Base-by-base conservation (phyloP, 257 asterid genomes). In the Rehmannia glutinosa region DNA sequence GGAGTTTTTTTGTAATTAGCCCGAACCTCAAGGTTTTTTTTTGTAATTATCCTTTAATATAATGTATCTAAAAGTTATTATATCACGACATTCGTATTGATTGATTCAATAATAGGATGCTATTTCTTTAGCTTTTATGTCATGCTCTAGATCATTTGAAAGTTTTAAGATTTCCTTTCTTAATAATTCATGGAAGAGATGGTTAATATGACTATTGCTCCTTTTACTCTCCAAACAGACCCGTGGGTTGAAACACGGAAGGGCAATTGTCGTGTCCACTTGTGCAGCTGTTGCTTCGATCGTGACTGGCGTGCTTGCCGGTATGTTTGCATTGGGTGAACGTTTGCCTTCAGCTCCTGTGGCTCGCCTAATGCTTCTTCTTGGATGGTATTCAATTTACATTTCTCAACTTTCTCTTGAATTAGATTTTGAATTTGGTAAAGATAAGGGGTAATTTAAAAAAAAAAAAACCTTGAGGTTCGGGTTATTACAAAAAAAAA, bases 201-300 rank as follows among this genome's bases (percentile, higher is more conserved):
- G 39, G 15, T 8, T 21, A 25, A n/a, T 17, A 69, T 50, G 47
- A 49, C 25, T 4, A 47, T 46, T 33, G 5, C 16, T 25, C 41
- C 21, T 25, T 15, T 8, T 16, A 0, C 35, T 25, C 56, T 27
- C 7, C 3, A 39, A 62, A 69, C 78, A 94, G 99, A 94, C 99
- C 6, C 81, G 90, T 35, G 99, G 98, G 42, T 82, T 94, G 90
- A 94, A 94, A 87, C 97, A 94, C 21, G 99, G 98, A 47, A 87
- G 99, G 80, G 98, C 99, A 12, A 87, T 94, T 25, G 97, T 94
- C 0, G 96, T 94, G 64, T 91, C 99, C 35, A 94, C 99, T 33
- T 94, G 98, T 81, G 99, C 97, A 25, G 97, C 98, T 45, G 98
- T 94, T 76, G 97, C 99, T 73, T 88, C 99, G 38, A 94, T 94